These are phyloP conservation scores for Phytophthora nicotianae DNA, from an alignment of 352 stramenopile genomes.

Conservation along the genomic window DNA sequence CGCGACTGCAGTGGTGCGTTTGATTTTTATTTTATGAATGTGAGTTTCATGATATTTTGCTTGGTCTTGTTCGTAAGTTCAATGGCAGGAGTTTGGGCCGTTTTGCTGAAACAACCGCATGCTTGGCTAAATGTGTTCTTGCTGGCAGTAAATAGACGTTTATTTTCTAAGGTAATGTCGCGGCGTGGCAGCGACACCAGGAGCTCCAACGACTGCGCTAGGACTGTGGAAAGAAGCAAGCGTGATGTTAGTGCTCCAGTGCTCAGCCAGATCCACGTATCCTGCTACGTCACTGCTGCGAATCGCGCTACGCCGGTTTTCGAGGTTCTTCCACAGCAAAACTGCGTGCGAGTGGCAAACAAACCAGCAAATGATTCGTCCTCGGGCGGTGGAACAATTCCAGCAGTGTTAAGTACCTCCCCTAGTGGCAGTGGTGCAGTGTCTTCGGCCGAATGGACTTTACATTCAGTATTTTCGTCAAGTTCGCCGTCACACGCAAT, in stretches of 20 bases:
- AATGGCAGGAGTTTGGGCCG: not conserved
- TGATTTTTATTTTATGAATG: constrained; percentile 45
- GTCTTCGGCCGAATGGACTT: constrained; percentile 54
- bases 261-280: constrained; percentile 59
- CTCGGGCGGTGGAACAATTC: not conserved
- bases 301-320: constrained; percentile 72
- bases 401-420: constrained; percentile 1
- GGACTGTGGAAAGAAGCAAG: not conserved
- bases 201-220: not conserved
- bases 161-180: not conserved
- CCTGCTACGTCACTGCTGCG: constrained; percentile 73
- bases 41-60: constrained; percentile 26
- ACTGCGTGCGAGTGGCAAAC: constrained; percentile 52
- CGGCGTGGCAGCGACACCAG: constrained; percentile 8
- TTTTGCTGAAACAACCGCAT: not conserved
- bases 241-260: constrained; percentile 12
- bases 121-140: constrained; percentile 16
- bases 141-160: constrained; percentile 10
- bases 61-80: not conserved
- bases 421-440: not conserved
- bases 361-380: constrained; percentile 28
- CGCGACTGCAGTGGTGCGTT: constrained; percentile 28
- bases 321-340: constrained; percentile 49
- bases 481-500: constrained; percentile 37
- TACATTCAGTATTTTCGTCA: constrained; percentile 66